Conservation (phyloP, 768 basidiomycete species). For the Dacryopinax primogenitus region DNA sequence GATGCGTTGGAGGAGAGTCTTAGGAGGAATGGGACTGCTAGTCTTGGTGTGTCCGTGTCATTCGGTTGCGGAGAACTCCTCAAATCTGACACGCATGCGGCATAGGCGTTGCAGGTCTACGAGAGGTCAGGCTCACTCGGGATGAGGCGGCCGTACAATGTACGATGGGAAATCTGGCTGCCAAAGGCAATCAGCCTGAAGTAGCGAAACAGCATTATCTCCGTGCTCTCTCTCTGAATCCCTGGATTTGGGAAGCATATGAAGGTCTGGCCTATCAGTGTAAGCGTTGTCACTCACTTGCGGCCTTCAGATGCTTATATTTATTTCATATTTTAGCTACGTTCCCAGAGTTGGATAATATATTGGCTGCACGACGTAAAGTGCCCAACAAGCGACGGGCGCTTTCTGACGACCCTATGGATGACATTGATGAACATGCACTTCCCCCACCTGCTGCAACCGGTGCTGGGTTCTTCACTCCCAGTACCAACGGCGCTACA, state of each 20-base stretch:
- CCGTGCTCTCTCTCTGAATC: constrained; percentile 57
- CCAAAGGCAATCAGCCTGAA: constrained; percentile 65
- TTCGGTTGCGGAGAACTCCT: not conserved
- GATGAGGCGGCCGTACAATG: constrained; percentile 64
- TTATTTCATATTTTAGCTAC: constrained; percentile 37
- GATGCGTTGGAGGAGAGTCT: constrained; percentile 19
- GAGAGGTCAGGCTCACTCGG: constrained; percentile 26
- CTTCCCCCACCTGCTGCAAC: constrained; percentile 42
- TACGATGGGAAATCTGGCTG: constrained; percentile 59
- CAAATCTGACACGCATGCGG: not conserved
- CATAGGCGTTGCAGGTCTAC: not conserved
- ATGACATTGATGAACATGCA: constrained; percentile 16
- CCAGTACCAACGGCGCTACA: constrained; percentile 31
- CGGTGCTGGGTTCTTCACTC: constrained; percentile 64
- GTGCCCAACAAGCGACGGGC: constrained; percentile 38
- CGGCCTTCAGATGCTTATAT: constrained; percentile 10
- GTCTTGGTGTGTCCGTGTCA: not conserved
- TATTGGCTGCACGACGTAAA: constrained; percentile 52
- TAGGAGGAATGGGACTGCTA: constrained; percentile 47
- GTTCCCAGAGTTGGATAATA: constrained; percentile 54
- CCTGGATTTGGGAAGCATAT: constrained; percentile 85
- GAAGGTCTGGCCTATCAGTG: constrained; percentile 75
- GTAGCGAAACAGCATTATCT: constrained; percentile 59
- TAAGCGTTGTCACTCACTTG: constrained; percentile 26
- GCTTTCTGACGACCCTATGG: constrained; percentile 37